Evolutionary conservation across 148 eudicot species (phyloP).

Genomic region (Chenopodium quinoa): DNA sequence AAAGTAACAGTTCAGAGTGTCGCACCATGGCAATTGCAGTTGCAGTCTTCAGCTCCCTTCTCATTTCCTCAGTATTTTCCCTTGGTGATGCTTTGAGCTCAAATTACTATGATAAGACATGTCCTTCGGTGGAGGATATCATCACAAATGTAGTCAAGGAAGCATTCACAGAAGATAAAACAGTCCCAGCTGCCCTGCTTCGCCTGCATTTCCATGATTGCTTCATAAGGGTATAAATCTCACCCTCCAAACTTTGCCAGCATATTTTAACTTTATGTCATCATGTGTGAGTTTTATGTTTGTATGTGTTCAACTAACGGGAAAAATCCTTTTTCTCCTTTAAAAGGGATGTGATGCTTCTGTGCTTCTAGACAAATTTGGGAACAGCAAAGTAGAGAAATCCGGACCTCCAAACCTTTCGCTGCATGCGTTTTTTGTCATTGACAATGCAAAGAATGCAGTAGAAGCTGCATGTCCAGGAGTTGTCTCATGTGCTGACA

Average conservation of each 20-base stretch:
- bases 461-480: constrained; percentile 74
- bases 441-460: constrained; percentile 67
- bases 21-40: constrained; percentile 38
- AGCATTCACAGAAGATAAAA: constrained; percentile 45
- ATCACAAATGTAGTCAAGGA: constrained; percentile 41
- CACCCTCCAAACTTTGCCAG: background rate
- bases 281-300: background rate
- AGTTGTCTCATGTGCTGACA: constrained; percentile 87
- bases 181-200: constrained; percentile 75
- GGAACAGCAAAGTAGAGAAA: constrained; percentile 61
- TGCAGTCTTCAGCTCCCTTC: constrained; percentile 34
- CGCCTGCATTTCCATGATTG: constrained; percentile 96
- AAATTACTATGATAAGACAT: constrained; percentile 60
- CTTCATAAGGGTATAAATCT: constrained; percentile 61
- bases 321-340: background rate
- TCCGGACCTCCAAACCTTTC: constrained; percentile 69
- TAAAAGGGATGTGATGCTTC: constrained; percentile 93
- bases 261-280: background rate
- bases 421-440: constrained; percentile 71
- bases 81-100: constrained; percentile 49
- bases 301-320: background rate
- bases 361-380: constrained; percentile 60
- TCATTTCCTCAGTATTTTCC: constrained; percentile 32
- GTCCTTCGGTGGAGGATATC: constrained; percentile 57
- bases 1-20: background rate